phyloP scores from a whole-genome alignment of 768 basidiomycete species.

The Saitozyma podzolica region DNA sequence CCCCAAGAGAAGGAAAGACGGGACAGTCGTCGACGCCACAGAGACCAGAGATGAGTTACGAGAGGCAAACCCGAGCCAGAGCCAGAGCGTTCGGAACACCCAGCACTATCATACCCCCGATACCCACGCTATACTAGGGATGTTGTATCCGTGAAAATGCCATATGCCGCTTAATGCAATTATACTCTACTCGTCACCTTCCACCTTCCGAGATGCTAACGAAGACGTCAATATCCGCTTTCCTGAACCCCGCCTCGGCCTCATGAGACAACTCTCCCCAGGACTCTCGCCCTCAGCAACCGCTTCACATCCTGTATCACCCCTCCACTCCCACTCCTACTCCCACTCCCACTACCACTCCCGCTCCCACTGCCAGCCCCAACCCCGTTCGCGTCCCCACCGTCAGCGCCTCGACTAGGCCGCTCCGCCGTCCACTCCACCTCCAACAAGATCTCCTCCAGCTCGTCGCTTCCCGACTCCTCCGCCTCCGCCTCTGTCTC shows the following conservation, averaged over 20 bases:
- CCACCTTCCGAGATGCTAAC: no score
- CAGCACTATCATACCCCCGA: no score
- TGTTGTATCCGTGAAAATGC: no score
- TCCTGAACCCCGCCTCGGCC: no score
- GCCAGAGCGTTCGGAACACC: no score
- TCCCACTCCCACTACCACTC: neutral
- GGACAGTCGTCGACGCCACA: neutral
- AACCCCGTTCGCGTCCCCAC: slow-evolving; percentile 1
- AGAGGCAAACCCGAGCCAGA: no score
- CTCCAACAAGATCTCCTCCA: slow-evolving; percentile 37
- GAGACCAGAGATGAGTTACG: no score
- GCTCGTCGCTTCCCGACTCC: slow-evolving; percentile 6
- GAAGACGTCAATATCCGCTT: no score
- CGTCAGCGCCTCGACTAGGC: slow-evolving; percentile 6
- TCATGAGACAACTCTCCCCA: neutral
- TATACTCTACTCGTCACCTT: no score
- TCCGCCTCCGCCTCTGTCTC: slow-evolving; percentile 5
- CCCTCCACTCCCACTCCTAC: neutral
- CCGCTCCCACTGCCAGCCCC: slow-evolving; percentile 1
- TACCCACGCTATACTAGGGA: no score
- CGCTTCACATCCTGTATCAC: slow-evolving; percentile 1
- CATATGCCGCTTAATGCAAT: no score
- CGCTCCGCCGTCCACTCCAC: slow-evolving; percentile 27
- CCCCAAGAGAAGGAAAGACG: neutral
- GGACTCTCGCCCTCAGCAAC: neutral